These are phyloP conservation scores for Theileria orientalis DNA, from an alignment of 169 alveolate genomes.

Conservation along the genomic window DNA sequence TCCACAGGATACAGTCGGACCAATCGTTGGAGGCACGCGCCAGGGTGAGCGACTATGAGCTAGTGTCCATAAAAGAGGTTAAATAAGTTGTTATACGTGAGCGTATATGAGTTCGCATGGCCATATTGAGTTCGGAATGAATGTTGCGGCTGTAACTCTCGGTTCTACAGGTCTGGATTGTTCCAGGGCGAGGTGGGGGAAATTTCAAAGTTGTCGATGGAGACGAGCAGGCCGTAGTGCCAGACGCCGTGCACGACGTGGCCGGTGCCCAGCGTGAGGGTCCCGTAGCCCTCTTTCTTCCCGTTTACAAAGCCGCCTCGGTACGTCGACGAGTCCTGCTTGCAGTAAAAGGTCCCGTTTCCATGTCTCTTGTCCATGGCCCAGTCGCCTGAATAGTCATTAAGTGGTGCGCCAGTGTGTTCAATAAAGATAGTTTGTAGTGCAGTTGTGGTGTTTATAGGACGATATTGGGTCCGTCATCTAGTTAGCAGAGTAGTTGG, in stretches of 20 bases:
- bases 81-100: too few species aligned
- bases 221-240: constrained; percentile 69
- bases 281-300: constrained; percentile 87
- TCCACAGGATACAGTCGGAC: background rate
- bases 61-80: background rate
- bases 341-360: constrained; percentile 84
- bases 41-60: background rate
- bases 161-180: constrained; percentile 72
- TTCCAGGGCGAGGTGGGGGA: constrained; percentile 73
- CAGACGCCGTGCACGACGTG: constrained; percentile 78
- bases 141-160: too few species aligned
- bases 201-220: constrained; percentile 69
- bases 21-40: too few species aligned
- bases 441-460: too few species aligned
- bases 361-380: constrained; percentile 88
- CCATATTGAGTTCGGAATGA: too few species aligned
- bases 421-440: too few species aligned
- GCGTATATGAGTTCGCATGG: too few species aligned
- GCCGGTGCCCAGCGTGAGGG: constrained; percentile 77
- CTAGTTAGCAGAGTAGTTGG: constrained; percentile 12
- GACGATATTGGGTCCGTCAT: too few species aligned
- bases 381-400: constrained; percentile 84
- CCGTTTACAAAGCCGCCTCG: constrained; percentile 88
- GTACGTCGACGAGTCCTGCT: constrained; percentile 85
- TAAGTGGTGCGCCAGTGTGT: too few species aligned